Evolutionary conservation across 345 rosid species (phyloP).

Genomic region (Linum trigynum): DNA sequence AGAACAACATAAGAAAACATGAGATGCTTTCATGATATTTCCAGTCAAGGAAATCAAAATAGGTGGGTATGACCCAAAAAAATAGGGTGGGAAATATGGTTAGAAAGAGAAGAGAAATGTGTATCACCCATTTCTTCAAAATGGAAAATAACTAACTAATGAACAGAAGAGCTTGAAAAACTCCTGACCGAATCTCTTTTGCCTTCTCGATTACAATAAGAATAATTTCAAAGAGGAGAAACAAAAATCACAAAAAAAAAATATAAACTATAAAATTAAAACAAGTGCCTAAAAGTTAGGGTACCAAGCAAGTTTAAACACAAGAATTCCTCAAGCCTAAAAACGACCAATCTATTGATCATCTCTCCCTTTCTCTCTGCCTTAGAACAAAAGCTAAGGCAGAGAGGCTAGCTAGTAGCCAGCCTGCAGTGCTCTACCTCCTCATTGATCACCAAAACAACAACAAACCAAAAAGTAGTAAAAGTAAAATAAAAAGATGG

Average conservation of each 20-base stretch:
- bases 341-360: neutral
- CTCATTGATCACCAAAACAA: neutral
- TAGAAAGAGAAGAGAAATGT: constrained; percentile 2
- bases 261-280: constrained; percentile 3
- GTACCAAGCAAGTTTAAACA: neutral
- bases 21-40: no score
- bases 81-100: constrained; percentile 25
- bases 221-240: constrained; percentile 3
- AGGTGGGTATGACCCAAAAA: neutral
- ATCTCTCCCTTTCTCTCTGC: constrained; percentile 33
- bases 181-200: constrained; percentile 52
- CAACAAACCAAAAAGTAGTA: no score
- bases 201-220: constrained; percentile 6
- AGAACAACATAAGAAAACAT: no score
- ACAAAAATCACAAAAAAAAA: constrained; percentile 4
- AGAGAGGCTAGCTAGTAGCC: constrained; percentile 27
- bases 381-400: constrained; percentile 46
- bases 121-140: constrained; percentile 8
- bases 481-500: constrained; percentile 32
- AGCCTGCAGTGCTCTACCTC: constrained; percentile 22
- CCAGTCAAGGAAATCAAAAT: no score
- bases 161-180: constrained; percentile 36
- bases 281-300: neutral
- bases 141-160: constrained; percentile 24
- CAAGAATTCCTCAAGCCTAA: neutral